phyloP scores from a whole-genome alignment of 305 asterid genomes.

The Fraxinus nigra region DNA sequence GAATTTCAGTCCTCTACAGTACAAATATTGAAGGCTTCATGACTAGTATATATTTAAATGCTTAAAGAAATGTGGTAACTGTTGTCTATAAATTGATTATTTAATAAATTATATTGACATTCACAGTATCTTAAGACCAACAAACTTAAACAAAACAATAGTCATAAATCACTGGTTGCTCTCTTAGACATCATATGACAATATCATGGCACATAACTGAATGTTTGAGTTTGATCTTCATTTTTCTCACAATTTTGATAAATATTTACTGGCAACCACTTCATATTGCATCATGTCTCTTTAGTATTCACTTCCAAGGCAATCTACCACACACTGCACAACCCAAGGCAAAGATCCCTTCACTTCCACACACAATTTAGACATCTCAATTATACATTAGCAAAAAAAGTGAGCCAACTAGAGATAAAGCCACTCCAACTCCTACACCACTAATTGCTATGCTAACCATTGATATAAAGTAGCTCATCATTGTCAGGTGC shows the following conservation, averaged over 20 bases:
- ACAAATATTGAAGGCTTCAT: too few relatives aligned
- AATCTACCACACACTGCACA: background rate
- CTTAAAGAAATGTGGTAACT: too few relatives aligned
- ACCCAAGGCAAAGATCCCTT: background rate
- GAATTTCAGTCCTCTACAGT: background rate
- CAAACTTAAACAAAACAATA: too few relatives aligned
- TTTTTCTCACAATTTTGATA: too few relatives aligned
- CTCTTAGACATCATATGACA: too few relatives aligned
- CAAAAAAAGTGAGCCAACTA: background rate
- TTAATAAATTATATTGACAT: too few relatives aligned
- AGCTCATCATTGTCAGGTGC: background rate
- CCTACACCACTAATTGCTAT: background rate
- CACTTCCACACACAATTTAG: background rate
- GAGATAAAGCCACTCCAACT: background rate
- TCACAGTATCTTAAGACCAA: too few relatives aligned
- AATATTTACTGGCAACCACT: background rate
- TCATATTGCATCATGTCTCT: background rate
- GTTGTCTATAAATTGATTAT: too few relatives aligned
- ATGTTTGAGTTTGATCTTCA: too few relatives aligned
- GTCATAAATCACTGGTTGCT: too few relatives aligned
- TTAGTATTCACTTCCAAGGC: background rate
- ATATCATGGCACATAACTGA: too few relatives aligned
- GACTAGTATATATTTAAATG: too few relatives aligned
- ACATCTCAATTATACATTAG: background rate
- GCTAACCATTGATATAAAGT: background rate